A percentile compares a stretch with the other conserved stretches of the same genome.
Evolutionary conservation across 208 protist species (phyloP).

Genomic region (Plasmodiophora brassicae): DNA sequence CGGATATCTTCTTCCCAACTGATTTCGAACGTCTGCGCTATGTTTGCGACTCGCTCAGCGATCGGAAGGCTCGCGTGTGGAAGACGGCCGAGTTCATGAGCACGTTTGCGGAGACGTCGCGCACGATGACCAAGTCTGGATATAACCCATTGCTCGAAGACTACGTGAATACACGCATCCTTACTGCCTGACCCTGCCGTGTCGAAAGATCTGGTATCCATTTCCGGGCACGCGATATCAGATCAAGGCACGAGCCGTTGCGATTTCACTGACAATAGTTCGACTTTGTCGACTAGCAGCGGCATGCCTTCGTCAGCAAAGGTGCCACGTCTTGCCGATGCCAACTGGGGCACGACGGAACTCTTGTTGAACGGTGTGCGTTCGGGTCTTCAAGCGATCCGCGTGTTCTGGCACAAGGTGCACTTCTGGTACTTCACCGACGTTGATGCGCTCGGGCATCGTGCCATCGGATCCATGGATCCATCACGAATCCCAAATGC

Average conservation of each 20-base stretch:
- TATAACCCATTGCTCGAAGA: constrained; percentile 11
- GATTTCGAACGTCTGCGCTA: neutral
- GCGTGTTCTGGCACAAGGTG: neutral
- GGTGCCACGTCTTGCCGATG: too few relatives aligned
- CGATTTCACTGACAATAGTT: too few relatives aligned
- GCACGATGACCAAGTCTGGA: neutral
- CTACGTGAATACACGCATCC: neutral
- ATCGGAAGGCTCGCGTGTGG: neutral
- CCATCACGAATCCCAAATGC: constrained; percentile 1
- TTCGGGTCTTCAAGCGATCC: neutral
- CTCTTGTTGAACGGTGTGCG: too few relatives aligned
- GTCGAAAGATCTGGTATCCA: too few relatives aligned
- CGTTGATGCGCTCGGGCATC: neutral
- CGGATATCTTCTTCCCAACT: neutral
- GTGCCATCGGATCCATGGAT: constrained; percentile 14
- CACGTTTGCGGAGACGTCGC: neutral
- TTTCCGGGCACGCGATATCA: too few relatives aligned
- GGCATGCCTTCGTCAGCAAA: too few relatives aligned
- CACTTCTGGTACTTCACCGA: constrained; percentile 30
- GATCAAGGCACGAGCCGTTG: too few relatives aligned
- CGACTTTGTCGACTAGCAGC: too few relatives aligned
- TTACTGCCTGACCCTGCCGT: neutral
- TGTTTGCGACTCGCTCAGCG: neutral
- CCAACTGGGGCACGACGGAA: too few relatives aligned
- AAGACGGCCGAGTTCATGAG: neutral